A percentile compares a stretch with the other conserved stretches of the same genome.
Evolutionary conservation across 106 monocot species (phyloP).

Genomic region (Platanthera zijinensis): DNA sequence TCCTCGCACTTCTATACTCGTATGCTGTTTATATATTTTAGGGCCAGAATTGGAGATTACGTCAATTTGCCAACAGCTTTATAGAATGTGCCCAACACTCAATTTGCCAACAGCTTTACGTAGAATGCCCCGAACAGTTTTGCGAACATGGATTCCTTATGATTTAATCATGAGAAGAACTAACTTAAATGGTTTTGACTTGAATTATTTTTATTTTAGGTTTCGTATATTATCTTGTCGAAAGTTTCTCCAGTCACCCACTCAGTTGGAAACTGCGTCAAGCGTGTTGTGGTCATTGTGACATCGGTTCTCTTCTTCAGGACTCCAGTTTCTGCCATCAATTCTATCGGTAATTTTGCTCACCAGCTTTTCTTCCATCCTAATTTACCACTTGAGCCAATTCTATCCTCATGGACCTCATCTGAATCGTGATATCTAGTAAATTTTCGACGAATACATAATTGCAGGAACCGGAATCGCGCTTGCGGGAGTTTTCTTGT

Average conservation of each 20-base stretch:
- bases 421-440: not conserved
- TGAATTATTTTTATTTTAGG: constrained; percentile 29
- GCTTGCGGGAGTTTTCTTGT: constrained; percentile 60
- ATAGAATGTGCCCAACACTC: no score
- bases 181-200: not conserved
- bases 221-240: constrained; percentile 81
- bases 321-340: constrained; percentile 74
- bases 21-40: not conserved
- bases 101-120: no score
- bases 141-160: not conserved
- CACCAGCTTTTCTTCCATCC: not conserved
- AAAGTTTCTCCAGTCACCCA: constrained; percentile 82
- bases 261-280: constrained; percentile 95
- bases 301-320: constrained; percentile 92
- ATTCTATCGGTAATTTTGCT: constrained; percentile 54
- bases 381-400: not conserved
- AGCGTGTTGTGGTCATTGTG: constrained; percentile 91
- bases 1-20: not conserved
- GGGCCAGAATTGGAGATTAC: not conserved
- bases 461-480: constrained; percentile 52
- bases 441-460: not conserved
- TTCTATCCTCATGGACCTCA: not conserved
- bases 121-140: not conserved
- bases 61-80: no score
- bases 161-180: not conserved